Evolutionary conservation across 352 stramenopile genomes (phyloP), one percentile per base, ranked within the genome.

Genomic region (Elongisporangium prolatum): DNA sequence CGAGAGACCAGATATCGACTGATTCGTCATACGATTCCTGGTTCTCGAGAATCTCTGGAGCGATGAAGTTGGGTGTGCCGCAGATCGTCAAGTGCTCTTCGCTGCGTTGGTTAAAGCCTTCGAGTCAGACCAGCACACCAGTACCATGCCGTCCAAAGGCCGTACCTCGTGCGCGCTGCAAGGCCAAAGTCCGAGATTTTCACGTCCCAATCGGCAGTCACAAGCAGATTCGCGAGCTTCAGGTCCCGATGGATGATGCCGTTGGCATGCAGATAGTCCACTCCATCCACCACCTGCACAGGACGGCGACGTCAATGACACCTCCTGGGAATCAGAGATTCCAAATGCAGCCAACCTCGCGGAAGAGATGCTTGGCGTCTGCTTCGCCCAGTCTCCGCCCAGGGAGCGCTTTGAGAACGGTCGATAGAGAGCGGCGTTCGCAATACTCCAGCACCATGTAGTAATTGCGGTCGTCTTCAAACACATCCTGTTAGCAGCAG

Each of bases 61-160:
- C 85, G 56, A 94, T 89, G 55, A 91, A 94, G 54, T 94, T 94
- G 3, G 85, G 85, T 50, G 85, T 94, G 2, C 82, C 85, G 52
- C 82, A 94, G 53, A 92, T 84, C 2, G 85, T 93, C 49, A 61
- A 59, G 58, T 89, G 73, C 3, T 79, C 69, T 6, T 85, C 77
- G 50, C 69, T 85, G 57, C 40, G 6, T 54, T 56, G n/a, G 53
- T 28, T 20, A 21, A 72, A 25, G 34, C 49, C 38, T 50, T 61
- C 28, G 20, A 63, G 11, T 18, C 13, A 38, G 28, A 11, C 28
- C 28, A 38, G 34, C n/a, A 53, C 18, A 47, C 48, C 34, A 16
- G 49, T 24, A 53, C 6, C 24, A n/a, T 44, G 50, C 11, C 53
- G 10, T n/a, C 51, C 8, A 44, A 25, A 48, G 17, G 2, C 21